Percentiles rank a stretch among this genome's conserved stretches.
Conservation (phyloP, 805 yeast species). For the Candida boidinii region DNA sequence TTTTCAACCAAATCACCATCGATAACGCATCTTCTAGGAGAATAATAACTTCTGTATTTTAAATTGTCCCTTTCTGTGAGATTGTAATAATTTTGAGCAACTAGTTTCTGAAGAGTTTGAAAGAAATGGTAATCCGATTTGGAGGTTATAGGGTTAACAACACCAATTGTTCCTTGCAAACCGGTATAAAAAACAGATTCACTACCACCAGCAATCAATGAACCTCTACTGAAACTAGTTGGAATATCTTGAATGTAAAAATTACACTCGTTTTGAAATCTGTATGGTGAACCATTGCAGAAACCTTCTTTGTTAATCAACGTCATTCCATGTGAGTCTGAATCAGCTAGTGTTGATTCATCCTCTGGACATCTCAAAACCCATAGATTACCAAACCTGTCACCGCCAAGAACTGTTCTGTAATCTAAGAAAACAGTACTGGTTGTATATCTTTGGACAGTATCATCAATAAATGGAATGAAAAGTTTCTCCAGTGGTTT, state of each 20-base stretch:
- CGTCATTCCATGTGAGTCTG: constrained; percentile 37
- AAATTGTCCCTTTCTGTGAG: constrained; percentile 61
- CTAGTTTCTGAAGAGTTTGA: constrained; percentile 39
- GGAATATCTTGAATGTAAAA: constrained; percentile 66
- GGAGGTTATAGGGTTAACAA: constrained; percentile 58
- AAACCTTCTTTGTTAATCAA: constrained; percentile 22
- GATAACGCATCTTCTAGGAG: constrained; percentile 66
- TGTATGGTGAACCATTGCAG: constrained; percentile 44
- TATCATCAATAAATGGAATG: constrained; percentile 62
- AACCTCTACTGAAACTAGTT: constrained; percentile 47
- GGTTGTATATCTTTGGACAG: constrained; percentile 58
- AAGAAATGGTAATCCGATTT: constrained; percentile 55
- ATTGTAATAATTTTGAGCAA: constrained; percentile 27
- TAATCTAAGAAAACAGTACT: constrained; percentile 55
- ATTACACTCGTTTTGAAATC: constrained; percentile 45
- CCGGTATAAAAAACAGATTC: constrained; percentile 67
- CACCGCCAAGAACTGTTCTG: constrained; percentile 76
- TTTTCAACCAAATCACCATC: constrained; percentile 85
- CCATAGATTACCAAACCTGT: constrained; percentile 76
- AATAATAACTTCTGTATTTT: constrained; percentile 68
- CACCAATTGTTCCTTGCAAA: constrained; percentile 74
- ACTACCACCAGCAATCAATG: constrained; percentile 51
- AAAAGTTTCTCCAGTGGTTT: constrained; percentile 42
- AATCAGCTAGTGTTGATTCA: constrained; percentile 38
- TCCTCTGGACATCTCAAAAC: constrained; percentile 53